Percentiles rank a stretch among this genome's conserved stretches.
These are phyloP conservation scores for Penicillium argentinense DNA, from an alignment of 495 filamentous ascomycete species.

Conservation along the genomic window DNA sequence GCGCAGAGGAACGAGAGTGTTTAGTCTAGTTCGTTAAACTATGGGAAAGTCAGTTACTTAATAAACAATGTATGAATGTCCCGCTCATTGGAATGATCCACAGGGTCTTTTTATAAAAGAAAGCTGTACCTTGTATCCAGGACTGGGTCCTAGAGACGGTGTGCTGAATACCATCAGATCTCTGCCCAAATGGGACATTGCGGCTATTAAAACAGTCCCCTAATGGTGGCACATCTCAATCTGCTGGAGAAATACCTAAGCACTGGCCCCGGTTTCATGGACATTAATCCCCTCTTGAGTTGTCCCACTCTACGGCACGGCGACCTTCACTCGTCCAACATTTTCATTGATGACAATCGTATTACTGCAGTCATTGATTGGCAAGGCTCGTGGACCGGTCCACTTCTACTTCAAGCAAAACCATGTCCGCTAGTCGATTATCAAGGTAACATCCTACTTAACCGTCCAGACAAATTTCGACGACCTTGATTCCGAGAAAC, in stretches of 20 bases:
- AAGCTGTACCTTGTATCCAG: too few species aligned
- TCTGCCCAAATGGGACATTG: too few species aligned
- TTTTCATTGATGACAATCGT: constrained; percentile 31
- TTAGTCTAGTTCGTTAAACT: too few species aligned
- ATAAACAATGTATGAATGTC: too few species aligned
- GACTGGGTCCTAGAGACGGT: too few species aligned
- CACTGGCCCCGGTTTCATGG: constrained; percentile 25
- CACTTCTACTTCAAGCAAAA: constrained; percentile 30
- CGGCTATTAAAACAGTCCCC: too few species aligned
- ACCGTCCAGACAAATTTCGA: constrained; percentile 28
- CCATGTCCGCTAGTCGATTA: constrained; percentile 32
- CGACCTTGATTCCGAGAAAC: constrained; percentile 19
- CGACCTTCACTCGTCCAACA: constrained; percentile 40
- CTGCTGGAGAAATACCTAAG: constrained; percentile 4
- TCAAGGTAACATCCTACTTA: constrained; percentile 24
- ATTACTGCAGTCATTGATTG: constrained; percentile 37
- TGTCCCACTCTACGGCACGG: constrained; percentile 32
- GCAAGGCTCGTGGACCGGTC: constrained; percentile 33
- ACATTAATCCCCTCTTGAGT: constrained; percentile 16
- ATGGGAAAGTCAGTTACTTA: too few species aligned
- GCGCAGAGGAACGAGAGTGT: too few species aligned
- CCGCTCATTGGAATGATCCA: too few species aligned
- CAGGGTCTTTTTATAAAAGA: too few species aligned
- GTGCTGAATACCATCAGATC: too few species aligned
- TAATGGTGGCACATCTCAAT: constrained; percentile 3